These are phyloP conservation scores for Coelastrella sp. DNA, from an alignment of 139 green algal species.

Conservation along the genomic window DNA sequence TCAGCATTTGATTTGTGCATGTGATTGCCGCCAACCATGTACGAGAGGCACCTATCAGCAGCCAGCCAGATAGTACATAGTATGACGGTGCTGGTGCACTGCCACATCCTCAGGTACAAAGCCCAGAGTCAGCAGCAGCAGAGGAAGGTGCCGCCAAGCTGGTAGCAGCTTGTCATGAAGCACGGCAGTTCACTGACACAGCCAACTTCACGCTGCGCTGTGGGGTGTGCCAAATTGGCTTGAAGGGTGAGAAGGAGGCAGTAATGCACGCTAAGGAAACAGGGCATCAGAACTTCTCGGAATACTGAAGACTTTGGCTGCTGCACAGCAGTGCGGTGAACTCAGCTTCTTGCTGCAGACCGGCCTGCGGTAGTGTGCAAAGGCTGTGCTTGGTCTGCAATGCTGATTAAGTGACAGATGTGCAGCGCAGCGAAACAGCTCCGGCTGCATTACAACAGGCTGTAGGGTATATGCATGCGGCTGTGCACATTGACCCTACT, in stretches of 20 bases:
- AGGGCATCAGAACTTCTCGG: conserved; percentile 83
- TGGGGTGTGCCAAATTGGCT: conserved; percentile 77
- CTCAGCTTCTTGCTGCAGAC: neutral
- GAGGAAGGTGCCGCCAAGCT: conserved; percentile 65
- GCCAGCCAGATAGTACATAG: too few relatives aligned
- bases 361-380: neutral
- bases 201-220: conserved; percentile 94
- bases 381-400: neutral
- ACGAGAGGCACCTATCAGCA: too few relatives aligned
- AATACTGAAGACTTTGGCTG: conserved; percentile 59
- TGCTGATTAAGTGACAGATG: too few relatives aligned
- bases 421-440: too few relatives aligned
- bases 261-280: conserved; percentile 88
- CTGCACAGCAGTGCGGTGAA: neutral
- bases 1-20: too few relatives aligned
- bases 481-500: too few relatives aligned
- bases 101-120: neutral
- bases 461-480: too few relatives aligned
- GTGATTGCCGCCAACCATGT: too few relatives aligned
- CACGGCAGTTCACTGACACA: conserved; percentile 74
- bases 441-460: too few relatives aligned
- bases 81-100: neutral
- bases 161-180: conserved; percentile 61
- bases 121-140: conserved; percentile 34
- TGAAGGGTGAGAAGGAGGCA: conserved; percentile 91